Percentiles rank a stretch among this genome's conserved stretches.
Conservation (phyloP, 2,329 filamentous ascomycete genomes). For the Diaporthe caulivora region DNA sequence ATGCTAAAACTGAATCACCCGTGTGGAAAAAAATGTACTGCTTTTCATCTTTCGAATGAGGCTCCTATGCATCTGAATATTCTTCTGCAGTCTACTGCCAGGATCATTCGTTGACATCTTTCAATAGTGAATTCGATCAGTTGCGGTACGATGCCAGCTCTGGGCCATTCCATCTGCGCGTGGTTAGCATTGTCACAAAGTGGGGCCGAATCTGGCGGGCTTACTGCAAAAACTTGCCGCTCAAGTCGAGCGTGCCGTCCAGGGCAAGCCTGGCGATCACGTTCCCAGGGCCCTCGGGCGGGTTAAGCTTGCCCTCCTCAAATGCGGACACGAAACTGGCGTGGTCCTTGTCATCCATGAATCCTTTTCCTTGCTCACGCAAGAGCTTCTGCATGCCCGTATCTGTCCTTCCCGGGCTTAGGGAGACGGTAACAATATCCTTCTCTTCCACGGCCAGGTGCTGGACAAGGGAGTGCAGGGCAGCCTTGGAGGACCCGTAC, state of each 20-base stretch:
- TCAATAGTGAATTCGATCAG: conserved; percentile 40
- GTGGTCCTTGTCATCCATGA: conserved; percentile 70
- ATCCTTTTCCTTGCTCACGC: conserved; percentile 67
- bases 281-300: conserved; percentile 85
- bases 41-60: conserved; percentile 92
- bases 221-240: conserved; percentile 80
- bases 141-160: conserved; percentile 68
- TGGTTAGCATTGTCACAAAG: conserved; percentile 44
- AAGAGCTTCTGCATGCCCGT: conserved; percentile 92
- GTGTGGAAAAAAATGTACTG: conserved; percentile 76
- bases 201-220: conserved; percentile 45
- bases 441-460: conserved; percentile 84
- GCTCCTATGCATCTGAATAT: conserved; percentile 49
- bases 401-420: conserved; percentile 86
- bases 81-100: conserved; percentile 41
- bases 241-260: conserved; percentile 74
- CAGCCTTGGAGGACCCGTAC: conserved; percentile 87
- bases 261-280: conserved; percentile 86
- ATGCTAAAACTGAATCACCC: conserved; percentile 80
- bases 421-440: conserved; percentile 76
- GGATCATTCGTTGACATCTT: conserved; percentile 42
- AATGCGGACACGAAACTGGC: conserved; percentile 77
- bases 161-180: conserved; percentile 62
- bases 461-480: conserved; percentile 81
- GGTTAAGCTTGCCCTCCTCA: conserved; percentile 77